phyloP scores from a whole-genome alignment of 768 basidiomycete species.

The Ramaria rubella region DNA sequence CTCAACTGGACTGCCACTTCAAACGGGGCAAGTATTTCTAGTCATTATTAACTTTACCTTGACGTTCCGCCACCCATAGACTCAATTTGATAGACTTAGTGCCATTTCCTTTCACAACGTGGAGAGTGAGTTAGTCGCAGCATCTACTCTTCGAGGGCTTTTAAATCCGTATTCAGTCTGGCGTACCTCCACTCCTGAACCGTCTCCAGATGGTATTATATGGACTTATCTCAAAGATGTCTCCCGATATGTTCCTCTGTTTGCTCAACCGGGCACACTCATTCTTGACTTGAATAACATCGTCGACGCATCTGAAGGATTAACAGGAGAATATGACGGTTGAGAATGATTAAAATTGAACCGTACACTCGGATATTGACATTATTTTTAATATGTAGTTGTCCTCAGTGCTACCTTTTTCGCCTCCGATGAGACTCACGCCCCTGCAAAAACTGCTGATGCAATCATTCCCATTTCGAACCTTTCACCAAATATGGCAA shows the following conservation, averaged over 20 bases:
- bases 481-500: slow-evolving; percentile 53
- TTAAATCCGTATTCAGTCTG: slow-evolving; percentile 45
- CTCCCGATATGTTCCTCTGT: slow-evolving; percentile 64
- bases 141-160: too few species aligned
- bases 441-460: slow-evolving; percentile 54
- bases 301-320: slow-evolving; percentile 35
- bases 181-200: slow-evolving; percentile 78
- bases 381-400: slow-evolving; percentile 37
- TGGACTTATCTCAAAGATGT: slow-evolving; percentile 78
- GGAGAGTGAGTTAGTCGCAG: slow-evolving; percentile 51
- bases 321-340: slow-evolving; percentile 70
- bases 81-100: slow-evolving; percentile 66
- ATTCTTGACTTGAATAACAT: slow-evolving; percentile 72
- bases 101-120: slow-evolving; percentile 73
- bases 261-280: slow-evolving; percentile 58
- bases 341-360: slow-evolving; percentile 14
- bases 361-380: too few species aligned
- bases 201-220: slow-evolving; percentile 60
- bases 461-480: slow-evolving; percentile 67
- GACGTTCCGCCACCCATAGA: slow-evolving; percentile 19
- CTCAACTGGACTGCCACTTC: slow-evolving; percentile 73
- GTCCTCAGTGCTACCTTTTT: slow-evolving; percentile 67
- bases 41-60: not conserved
- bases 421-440: slow-evolving; percentile 47
- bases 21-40: slow-evolving; percentile 39